phyloP scores from a whole-genome alignment of 306 rosid genomes.

The Glycine latifolia region DNA sequence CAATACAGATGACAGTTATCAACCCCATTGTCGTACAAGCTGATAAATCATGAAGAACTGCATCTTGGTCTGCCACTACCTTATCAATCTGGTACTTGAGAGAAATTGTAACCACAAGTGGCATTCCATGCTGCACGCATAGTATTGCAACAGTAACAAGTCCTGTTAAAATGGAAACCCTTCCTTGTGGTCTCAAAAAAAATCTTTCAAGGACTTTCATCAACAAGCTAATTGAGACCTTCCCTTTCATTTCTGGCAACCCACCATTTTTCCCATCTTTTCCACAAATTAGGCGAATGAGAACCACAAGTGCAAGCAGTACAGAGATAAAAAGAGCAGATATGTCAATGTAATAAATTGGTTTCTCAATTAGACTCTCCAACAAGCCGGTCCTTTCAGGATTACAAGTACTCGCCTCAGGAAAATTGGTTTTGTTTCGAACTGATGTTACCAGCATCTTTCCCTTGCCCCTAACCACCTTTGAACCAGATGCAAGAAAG shows the following conservation, averaged over 20 bases:
- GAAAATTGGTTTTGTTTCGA: slow-evolving; percentile 8
- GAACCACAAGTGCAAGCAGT: slow-evolving; percentile 49
- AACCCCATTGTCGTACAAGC: slow-evolving; percentile 74
- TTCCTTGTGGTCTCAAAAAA: slow-evolving; percentile 48
- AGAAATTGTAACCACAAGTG: slow-evolving; percentile 54
- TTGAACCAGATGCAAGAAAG: slow-evolving; percentile 62
- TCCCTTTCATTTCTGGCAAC: slow-evolving; percentile 66
- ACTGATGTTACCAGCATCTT: slow-evolving; percentile 64
- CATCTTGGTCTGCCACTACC: slow-evolving; percentile 27
- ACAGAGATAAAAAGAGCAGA: slow-evolving; percentile 47
- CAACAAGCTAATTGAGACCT: slow-evolving; percentile 49
- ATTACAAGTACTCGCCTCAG: no score
- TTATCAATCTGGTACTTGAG: slow-evolving; percentile 52
- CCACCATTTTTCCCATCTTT: slow-evolving; percentile 52
- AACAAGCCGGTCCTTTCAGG: slow-evolving; percentile 40
- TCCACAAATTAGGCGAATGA: slow-evolving; percentile 54
- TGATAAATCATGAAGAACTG: slow-evolving; percentile 51
- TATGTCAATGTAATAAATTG: slow-evolving; percentile 51
- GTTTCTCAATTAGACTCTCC: slow-evolving; percentile 59
- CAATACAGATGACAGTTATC: slow-evolving; percentile 62
- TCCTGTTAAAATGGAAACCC: slow-evolving; percentile 54
- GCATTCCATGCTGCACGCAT: slow-evolving; percentile 71
- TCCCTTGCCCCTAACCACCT: slow-evolving; percentile 59
- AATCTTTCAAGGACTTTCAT: slow-evolving; percentile 48
- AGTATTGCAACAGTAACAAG: slow-evolving; percentile 46